Evolutionary conservation across 306 rosid genomes (phyloP), one percentile per base, ranked within the genome.

Genomic region (Erythrophleum fordii): DNA sequence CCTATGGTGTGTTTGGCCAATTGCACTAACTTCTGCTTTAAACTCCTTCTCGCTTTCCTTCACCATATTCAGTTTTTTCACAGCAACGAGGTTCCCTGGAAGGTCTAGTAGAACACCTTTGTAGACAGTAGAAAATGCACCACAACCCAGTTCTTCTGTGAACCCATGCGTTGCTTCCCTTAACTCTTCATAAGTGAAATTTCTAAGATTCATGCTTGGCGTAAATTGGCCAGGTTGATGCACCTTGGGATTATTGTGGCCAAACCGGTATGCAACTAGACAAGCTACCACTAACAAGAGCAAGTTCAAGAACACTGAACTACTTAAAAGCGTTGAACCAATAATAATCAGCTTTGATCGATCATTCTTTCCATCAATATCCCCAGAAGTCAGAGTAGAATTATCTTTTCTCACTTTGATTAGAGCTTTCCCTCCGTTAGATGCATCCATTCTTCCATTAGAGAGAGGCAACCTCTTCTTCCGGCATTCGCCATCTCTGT

Each of bases 81-180:
- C 80, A 60, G 80, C 80, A 76, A 76, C 29, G 9, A 61, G 8
- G 0, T 28, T 45, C 59, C 34, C 69, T 17, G n/a, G 1, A 9
- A 14, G 1, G 8, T 14, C 28, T 5, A 52, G 11, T 14, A 77
- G 25, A 14, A 11, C 41, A 49, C 81, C 75, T 52, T 77, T 77
- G 73, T 77, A 77, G 22, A 77, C 75, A 34, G 42, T 67, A 8
- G 65, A 51, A 51, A 77, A 66, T 66, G 81, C 81, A 48, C 81
- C 81, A 1, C 42, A 75, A 23, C 81, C 81, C 0, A 77, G 37
- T 51, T 66, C 55, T 67, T 77, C 67, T 12, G 13, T 66, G 81
- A 66, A 77, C 11, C 75, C 67, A n/a, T 77, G 51, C 2, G 81
- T 77, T 49, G 67, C 67, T 66, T 46, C 41, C 16, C 37, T 58